Evolutionary conservation across 2,329 filamentous ascomycete species (phyloP).

Genomic region (Eurotiales sp.): DNA sequence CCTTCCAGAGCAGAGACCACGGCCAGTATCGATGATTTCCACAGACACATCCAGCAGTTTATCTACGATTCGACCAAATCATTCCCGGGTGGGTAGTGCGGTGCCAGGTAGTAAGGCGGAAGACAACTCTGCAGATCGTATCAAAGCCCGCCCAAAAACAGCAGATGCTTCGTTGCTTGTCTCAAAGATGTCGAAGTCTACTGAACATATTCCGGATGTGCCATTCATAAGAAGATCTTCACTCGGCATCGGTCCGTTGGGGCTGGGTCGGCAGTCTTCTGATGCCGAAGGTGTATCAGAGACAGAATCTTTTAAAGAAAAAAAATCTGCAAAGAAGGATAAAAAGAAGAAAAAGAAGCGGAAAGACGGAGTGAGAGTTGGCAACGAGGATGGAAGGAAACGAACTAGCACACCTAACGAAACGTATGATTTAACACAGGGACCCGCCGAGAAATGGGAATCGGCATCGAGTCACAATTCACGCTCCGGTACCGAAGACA

Average conservation of each 20-base stretch:
- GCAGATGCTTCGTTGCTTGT: slow-evolving; percentile 28
- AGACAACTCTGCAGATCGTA: neutral
- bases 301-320: slow-evolving; percentile 7
- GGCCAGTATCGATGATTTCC: slow-evolving; percentile 78
- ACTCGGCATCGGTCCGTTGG: slow-evolving; percentile 9
- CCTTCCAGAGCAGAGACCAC: slow-evolving; percentile 41
- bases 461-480: slow-evolving; percentile 15
- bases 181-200: neutral
- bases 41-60: slow-evolving; percentile 77
- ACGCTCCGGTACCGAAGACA: slow-evolving; percentile 9
- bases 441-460: slow-evolving; percentile 13
- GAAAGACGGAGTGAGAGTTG: neutral
- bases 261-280: slow-evolving; percentile 9
- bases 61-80: slow-evolving; percentile 63
- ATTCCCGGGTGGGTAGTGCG: slow-evolving; percentile 68
- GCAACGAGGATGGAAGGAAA: neutral
- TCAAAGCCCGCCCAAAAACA: slow-evolving; percentile 34
- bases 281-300: slow-evolving; percentile 5
- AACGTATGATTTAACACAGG: slow-evolving; percentile 6
- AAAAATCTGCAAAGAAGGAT: slow-evolving; percentile 7
- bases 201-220: slow-evolving; percentile 8
- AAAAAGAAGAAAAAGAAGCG: slow-evolving; percentile 12
- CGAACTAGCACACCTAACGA: neutral
- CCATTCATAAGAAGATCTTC: slow-evolving; percentile 12
- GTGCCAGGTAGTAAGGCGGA: slow-evolving; percentile 13